Conservation (phyloP, 2,329 filamentous ascomycete species). For the Eutypella sp. region DNA sequence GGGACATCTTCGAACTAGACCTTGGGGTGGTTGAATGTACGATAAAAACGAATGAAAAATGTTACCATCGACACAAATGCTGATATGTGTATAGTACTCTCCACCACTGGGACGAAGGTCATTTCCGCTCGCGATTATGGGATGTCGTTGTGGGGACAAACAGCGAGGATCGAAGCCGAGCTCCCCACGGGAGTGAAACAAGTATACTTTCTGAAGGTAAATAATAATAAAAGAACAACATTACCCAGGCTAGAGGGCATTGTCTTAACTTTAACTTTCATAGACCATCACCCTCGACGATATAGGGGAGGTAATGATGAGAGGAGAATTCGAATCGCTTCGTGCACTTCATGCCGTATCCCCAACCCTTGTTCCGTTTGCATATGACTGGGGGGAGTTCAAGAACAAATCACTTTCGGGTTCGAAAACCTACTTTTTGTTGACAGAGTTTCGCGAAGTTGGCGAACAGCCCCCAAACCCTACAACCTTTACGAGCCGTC, state of each 20-base stretch:
- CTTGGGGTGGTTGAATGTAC: not conserved
- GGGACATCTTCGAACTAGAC: not conserved
- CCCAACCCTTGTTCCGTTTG: conserved; percentile 9
- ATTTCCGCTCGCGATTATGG: not conserved
- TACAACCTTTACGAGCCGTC: conserved; percentile 7
- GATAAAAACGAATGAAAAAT: not conserved
- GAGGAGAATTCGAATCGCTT: conserved; percentile 19
- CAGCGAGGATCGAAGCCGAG: not conserved
- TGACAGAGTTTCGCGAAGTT: conserved; percentile 12
- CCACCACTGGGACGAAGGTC: not conserved
- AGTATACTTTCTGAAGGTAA: not conserved
- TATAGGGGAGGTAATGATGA: conserved; percentile 2
- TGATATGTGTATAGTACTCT: not conserved
- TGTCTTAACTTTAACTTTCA: not conserved
- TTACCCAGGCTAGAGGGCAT: not conserved
- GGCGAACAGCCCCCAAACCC: conserved; percentile 13
- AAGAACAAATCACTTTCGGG: not conserved
- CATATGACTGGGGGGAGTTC: conserved; percentile 12
- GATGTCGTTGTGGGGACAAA: not conserved
- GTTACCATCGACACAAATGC: not conserved
- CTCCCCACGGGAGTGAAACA: not conserved
- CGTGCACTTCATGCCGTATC: conserved; percentile 11
- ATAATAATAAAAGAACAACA: not conserved
- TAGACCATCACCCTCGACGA: not conserved
- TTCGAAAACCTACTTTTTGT: conserved; percentile 15